Percentiles rank a stretch among this genome's conserved stretches.
phyloP scores from a whole-genome alignment of 805 yeast genomes.

The Starmerella floricola region DNA sequence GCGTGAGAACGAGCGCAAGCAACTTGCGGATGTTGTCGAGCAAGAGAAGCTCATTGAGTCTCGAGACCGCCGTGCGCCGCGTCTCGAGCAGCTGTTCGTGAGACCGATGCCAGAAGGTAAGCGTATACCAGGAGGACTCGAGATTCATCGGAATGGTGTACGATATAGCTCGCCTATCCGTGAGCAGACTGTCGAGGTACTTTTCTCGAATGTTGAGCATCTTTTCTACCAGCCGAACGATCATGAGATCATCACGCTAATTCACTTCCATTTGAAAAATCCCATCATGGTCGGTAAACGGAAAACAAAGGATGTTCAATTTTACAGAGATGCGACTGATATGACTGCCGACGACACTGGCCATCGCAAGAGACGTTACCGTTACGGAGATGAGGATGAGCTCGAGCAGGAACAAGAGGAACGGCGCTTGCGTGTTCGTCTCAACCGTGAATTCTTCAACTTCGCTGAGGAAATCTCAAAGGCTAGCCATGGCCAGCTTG shows the following conservation, averaged over 20 bases:
- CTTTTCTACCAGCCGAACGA: constrained; percentile 92
- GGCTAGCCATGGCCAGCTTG: constrained; percentile 69
- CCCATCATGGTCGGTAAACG: constrained; percentile 94
- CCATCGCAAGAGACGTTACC: constrained; percentile 67
- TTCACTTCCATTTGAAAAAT: constrained; percentile 82
- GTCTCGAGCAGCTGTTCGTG: constrained; percentile 76
- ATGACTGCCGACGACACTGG: constrained; percentile 96
- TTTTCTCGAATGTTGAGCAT: constrained; percentile 85
- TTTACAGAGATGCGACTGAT: constrained; percentile 93
- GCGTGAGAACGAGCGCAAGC: constrained; percentile 81
- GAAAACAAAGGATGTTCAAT: constrained; percentile 89
- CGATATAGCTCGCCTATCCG: constrained; percentile 77
- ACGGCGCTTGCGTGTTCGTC: constrained; percentile 75
- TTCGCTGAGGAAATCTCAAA: constrained; percentile 88
- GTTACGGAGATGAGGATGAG: constrained; percentile 97
- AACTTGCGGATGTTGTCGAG: constrained; percentile 83
- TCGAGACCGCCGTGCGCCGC: constrained; percentile 70
- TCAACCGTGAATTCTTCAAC: constrained; percentile 81
- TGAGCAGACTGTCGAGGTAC: constrained; percentile 77
- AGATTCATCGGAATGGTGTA: constrained; percentile 91
- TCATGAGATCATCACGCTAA: constrained; percentile 82
- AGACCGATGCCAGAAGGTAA: constrained; percentile 98
- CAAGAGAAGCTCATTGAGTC: constrained; percentile 81
- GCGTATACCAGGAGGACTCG: constrained; percentile 79
- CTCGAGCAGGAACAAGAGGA: constrained; percentile 98